Evolutionary conservation across 2,329 filamentous ascomycete genomes (phyloP).

Genomic region (Helotiales sp.): DNA sequence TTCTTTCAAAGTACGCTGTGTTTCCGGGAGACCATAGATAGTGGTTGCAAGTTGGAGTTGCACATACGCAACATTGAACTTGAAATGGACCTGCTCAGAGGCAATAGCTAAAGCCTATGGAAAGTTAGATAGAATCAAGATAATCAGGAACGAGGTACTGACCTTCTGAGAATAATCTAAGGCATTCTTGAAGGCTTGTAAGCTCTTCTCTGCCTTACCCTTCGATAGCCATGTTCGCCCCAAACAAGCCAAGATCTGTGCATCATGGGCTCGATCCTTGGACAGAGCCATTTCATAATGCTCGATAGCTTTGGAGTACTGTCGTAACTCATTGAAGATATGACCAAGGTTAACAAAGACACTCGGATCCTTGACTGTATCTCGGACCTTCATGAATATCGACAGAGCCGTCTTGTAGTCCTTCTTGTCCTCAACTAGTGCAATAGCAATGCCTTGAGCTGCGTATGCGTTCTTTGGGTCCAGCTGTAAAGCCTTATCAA

Average conservation of each 20-base stretch:
- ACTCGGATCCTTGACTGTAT: constrained; percentile 84
- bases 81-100: constrained; percentile 84
- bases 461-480: constrained; percentile 95
- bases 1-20: constrained; percentile 75
- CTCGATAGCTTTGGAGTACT: constrained; percentile 90
- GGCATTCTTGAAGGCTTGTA: constrained; percentile 62
- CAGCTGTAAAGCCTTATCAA: constrained; percentile 94
- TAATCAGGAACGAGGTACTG: constrained; percentile 24
- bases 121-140: constrained; percentile 26
- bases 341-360: constrained; percentile 94
- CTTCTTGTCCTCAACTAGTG: constrained; percentile 90
- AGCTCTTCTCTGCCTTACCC: constrained; percentile 63
- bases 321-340: constrained; percentile 85
- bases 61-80: constrained; percentile 97
- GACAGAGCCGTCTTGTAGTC: constrained; percentile 79
- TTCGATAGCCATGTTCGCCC: constrained; percentile 69
- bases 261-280: constrained; percentile 62
- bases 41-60: constrained; percentile 90
- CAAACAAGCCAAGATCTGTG: constrained; percentile 68
- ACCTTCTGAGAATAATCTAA: constrained; percentile 66
- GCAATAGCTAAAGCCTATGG: constrained; percentile 70
- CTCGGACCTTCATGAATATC: constrained; percentile 86
- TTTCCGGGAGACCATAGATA: constrained; percentile 73
- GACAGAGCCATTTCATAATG: constrained; percentile 79
- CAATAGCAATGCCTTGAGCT: constrained; percentile 93